Evolutionary conservation across 1,284 basidiomycete species (phyloP).

Genomic region (Ustanciosporium gigantosporum): DNA sequence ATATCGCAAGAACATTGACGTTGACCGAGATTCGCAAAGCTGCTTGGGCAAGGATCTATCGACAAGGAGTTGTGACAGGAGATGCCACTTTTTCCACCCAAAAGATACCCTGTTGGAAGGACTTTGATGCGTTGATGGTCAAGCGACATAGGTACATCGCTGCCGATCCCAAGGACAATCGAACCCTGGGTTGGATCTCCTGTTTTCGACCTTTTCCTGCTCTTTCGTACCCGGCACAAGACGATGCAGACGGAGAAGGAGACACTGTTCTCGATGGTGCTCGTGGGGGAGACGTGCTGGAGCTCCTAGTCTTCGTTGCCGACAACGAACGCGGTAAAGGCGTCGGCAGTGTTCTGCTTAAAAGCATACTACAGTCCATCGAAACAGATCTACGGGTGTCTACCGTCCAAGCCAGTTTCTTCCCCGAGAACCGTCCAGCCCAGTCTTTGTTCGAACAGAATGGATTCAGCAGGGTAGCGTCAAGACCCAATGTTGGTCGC

Average conservation of each 20-base stretch:
- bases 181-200: slow-evolving; percentile 29
- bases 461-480: slow-evolving; percentile 2
- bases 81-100: slow-evolving; percentile 21
- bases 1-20: slow-evolving; percentile 14
- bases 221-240: slow-evolving; percentile 2
- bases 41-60: slow-evolving; percentile 32
- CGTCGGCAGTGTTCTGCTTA: slow-evolving; percentile 10
- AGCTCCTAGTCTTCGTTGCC: slow-evolving; percentile 29
- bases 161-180: slow-evolving; percentile 18
- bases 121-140: slow-evolving; percentile 32
- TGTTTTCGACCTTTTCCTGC: slow-evolving; percentile 16
- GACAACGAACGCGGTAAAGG: slow-evolving; percentile 16
- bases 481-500: slow-evolving; percentile 3
- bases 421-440: slow-evolving; percentile 16
- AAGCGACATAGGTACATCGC: slow-evolving; percentile 30
- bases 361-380: slow-evolving; percentile 10
- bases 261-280: neutral
- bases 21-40: slow-evolving; percentile 39
- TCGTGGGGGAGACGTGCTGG: slow-evolving; percentile 6
- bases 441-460: slow-evolving; percentile 4
- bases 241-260: neutral
- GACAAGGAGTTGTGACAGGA: slow-evolving; percentile 14
- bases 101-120: slow-evolving; percentile 21
- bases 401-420: slow-evolving; percentile 24
- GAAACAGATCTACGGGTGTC: slow-evolving; percentile 6